Evolutionary conservation across 2,329 filamentous ascomycete species (phyloP), one percentile per base, ranked within the genome.

Genomic region (Cercospora sojina): DNA sequence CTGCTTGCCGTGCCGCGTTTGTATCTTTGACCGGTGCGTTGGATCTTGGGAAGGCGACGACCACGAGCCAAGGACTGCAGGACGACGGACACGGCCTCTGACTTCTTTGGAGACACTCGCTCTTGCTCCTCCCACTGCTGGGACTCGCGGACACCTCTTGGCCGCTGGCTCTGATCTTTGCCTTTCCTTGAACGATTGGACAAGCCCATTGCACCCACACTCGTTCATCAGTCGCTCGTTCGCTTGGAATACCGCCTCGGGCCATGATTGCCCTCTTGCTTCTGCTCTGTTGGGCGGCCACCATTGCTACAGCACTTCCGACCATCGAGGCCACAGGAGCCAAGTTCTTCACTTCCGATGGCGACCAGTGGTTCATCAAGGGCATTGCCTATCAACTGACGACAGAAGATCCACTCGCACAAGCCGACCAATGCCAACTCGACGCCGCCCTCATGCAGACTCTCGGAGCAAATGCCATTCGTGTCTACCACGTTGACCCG

Each of bases 401-500:
- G n/a, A 81, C 84, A 43, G 83, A 89, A 59, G 93, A 97, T 76
- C 93, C 92, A 58, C 86, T 96, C 69, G 80, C 91, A 72, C 86
- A 95, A 76, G 85, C 86, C 47, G 86, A 86, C 57, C 93, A 96
- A 81, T 96, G 92, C 82, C 79, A 84, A 73, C 87, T 88, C 71
- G 93, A 97, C 80, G 89, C 89, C 49, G 77, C 82, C 16, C 83
- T 93, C 75, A 96, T 96, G 91, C 85, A 91, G 77, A 87, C 88
- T 18, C 83, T 97, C 62, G 92, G 91, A 69, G 87, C 90, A 76
- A 96, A 96, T 77, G 85, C 90, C 31, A 92, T 96, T 74, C 91
- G 93, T 65, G 90, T 95, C 66, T 97, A 97, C 79, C 92, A 96
- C 75, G 91, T 97, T 68, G 89, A 96, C 73, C 81, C 91, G 1